Conservation (phyloP, 2,329 filamentous ascomycete genomes). For the Apiospora rasikravindrae region DNA sequence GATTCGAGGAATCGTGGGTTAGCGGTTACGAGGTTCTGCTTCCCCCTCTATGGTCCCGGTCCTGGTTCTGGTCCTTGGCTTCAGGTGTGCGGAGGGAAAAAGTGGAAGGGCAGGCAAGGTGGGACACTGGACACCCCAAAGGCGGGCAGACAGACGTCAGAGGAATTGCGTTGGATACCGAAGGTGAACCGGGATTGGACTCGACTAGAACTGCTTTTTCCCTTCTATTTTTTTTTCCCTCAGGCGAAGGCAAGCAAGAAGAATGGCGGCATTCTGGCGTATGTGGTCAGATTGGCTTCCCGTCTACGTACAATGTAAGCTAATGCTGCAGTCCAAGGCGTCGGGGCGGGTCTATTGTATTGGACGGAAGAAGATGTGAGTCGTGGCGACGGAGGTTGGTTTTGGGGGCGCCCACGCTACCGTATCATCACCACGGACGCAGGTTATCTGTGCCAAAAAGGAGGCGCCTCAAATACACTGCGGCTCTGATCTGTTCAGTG, state of each 20-base stretch:
- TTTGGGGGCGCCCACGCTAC: not conserved
- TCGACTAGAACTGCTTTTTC: not conserved
- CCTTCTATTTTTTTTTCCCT: not conserved
- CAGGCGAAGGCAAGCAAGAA: not conserved
- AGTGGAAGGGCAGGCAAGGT: not conserved
- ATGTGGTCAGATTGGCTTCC: slow-evolving; percentile 16
- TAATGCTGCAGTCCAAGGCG: slow-evolving; percentile 10
- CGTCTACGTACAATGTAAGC: slow-evolving; percentile 6
- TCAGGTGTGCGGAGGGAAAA: slow-evolving; percentile 13
- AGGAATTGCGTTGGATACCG: not conserved
- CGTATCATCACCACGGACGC: not conserved
- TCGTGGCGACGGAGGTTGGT: slow-evolving; percentile 9
- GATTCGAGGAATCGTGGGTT: slow-evolving; percentile 15
- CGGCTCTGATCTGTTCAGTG: not conserved
- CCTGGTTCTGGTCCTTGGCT: not conserved
- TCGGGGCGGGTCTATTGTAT: slow-evolving; percentile 11
- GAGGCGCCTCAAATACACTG: not conserved
- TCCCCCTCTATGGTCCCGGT: not conserved
- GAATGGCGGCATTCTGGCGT: not conserved
- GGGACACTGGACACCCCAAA: not conserved
- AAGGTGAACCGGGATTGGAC: not conserved
- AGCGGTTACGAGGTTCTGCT: slow-evolving; percentile 5
- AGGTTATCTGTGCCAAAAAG: not conserved
- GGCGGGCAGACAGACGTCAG: slow-evolving; percentile 14
- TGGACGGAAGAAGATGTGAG: slow-evolving; percentile 2